A percentile compares a stretch with the other conserved stretches of the same genome.
phyloP scores from a whole-genome alignment of 73 alveolate genomes.

The Effrenium voratum region DNA sequence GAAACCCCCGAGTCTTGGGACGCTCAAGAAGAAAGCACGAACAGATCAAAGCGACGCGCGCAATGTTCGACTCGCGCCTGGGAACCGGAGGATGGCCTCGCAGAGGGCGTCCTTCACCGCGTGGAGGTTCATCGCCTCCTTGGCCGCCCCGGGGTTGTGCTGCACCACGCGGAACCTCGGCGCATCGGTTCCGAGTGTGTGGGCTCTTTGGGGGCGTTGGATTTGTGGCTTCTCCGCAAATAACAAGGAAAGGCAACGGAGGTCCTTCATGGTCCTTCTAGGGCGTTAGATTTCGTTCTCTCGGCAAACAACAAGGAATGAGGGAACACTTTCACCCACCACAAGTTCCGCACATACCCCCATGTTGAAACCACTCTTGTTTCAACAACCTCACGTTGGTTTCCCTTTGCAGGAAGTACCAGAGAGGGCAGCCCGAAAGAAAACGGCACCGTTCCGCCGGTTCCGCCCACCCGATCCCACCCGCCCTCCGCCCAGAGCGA shows the following conservation, averaged over 20 bases:
- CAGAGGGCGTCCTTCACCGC: too few relatives aligned
- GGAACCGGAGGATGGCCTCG: background rate
- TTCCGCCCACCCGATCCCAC: background rate
- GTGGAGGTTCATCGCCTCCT: constrained; percentile 32
- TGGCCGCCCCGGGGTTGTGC: constrained; percentile 31
- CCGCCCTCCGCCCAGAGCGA: background rate
- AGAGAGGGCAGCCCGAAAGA: background rate
- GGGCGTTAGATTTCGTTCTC: background rate
- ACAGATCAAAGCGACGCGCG: background rate
- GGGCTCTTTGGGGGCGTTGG: background rate
- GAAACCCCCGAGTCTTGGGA: too few relatives aligned
- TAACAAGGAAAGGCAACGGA: background rate
- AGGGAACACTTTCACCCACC: background rate
- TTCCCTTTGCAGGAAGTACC: background rate
- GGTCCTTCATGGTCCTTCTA: background rate
- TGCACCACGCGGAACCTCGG: constrained; percentile 37
- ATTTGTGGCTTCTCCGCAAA: background rate
- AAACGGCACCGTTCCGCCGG: background rate
- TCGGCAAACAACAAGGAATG: background rate
- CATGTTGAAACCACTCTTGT: too few relatives aligned
- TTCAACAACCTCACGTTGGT: background rate
- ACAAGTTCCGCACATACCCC: background rate
- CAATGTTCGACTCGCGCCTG: background rate
- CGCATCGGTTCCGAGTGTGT: background rate
- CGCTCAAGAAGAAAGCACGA: background rate